A percentile compares a stretch with the other conserved stretches of the same genome.
These are phyloP conservation scores for Sphagnum magellanicum DNA, from an alignment of 228 moss, liverwort and hornwort genomes.

Conservation along the genomic window DNA sequence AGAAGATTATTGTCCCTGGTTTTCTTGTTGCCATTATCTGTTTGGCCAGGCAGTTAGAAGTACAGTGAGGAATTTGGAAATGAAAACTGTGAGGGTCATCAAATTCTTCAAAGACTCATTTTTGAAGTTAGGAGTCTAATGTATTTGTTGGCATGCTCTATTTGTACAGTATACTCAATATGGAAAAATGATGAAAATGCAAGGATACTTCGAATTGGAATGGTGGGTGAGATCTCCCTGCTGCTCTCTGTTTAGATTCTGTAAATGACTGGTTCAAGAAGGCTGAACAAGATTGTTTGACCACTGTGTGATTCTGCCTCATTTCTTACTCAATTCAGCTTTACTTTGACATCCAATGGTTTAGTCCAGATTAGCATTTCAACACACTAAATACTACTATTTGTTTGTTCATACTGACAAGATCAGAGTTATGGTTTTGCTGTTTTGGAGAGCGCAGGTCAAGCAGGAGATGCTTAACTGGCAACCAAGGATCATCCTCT, in stretches of 20 bases:
- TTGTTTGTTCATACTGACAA: too few relatives aligned
- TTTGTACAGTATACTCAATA: constrained; percentile 31
- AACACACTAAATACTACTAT: too few relatives aligned
- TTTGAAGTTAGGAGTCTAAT: neutral
- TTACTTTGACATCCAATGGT: too few relatives aligned
- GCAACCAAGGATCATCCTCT: constrained; percentile 60
- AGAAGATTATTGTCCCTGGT: too few relatives aligned
- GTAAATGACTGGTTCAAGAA: too few relatives aligned
- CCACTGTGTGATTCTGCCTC: neutral
- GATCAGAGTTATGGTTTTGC: too few relatives aligned
- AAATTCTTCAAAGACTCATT: too few relatives aligned
- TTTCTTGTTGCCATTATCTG: constrained; percentile 3
- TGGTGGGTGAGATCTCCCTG: constrained; percentile 18
- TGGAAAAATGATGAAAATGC: constrained; percentile 62
- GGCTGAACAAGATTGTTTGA: neutral
- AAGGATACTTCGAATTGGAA: constrained; percentile 49
- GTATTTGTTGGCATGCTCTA: neutral
- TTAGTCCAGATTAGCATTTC: too few relatives aligned
- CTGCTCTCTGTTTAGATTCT: too few relatives aligned
- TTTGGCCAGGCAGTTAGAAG: neutral
- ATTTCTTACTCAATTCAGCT: too few relatives aligned
- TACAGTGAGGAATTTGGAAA: too few relatives aligned
- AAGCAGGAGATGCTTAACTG: constrained; percentile 63
- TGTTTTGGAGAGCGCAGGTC: constrained; percentile 22
- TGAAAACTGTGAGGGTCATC: too few relatives aligned